Percentiles rank a stretch among this genome's conserved stretches.
Evolutionary conservation across 2,329 filamentous ascomycete genomes (phyloP).

Genomic region (Xylariaceae sp.): DNA sequence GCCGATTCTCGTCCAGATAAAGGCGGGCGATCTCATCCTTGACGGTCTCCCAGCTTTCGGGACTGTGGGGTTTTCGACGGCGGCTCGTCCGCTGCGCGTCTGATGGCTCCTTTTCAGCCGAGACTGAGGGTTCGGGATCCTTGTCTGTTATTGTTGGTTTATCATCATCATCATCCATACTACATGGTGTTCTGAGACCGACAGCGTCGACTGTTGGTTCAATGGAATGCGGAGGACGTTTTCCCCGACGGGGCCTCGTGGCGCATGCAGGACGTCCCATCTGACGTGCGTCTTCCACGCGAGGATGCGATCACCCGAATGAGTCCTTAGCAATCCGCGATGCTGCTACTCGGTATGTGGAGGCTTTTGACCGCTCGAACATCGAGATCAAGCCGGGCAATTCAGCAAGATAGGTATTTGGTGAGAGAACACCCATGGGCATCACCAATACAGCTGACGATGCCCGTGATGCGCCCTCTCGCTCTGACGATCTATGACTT

Average conservation of each 20-base stretch:
- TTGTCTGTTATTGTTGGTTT: no score
- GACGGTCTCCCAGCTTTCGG: conserved; percentile 18
- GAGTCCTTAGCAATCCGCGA: neutral
- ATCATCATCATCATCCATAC: no score
- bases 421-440: no score
- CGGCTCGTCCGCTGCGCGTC: conserved; percentile 9
- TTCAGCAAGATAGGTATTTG: no score
- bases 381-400: no score
- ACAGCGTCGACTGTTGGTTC: neutral
- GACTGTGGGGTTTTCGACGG: conserved; percentile 22
- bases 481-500: no score
- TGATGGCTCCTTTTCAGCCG: neutral
- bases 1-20: conserved; percentile 28
- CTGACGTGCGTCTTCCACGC: neutral
- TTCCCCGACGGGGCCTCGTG: conserved; percentile 3
- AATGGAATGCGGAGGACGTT: conserved; percentile 9
- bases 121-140: neutral
- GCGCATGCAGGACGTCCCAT: neutral
- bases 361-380: no score
- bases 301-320: neutral
- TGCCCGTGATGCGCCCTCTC: no score
- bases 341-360: no score
- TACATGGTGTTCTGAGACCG: no score
- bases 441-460: no score
- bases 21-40: conserved; percentile 27